Evolutionary conservation across 345 rosid genomes (phyloP).

Genomic region (Ceriops tagal): DNA sequence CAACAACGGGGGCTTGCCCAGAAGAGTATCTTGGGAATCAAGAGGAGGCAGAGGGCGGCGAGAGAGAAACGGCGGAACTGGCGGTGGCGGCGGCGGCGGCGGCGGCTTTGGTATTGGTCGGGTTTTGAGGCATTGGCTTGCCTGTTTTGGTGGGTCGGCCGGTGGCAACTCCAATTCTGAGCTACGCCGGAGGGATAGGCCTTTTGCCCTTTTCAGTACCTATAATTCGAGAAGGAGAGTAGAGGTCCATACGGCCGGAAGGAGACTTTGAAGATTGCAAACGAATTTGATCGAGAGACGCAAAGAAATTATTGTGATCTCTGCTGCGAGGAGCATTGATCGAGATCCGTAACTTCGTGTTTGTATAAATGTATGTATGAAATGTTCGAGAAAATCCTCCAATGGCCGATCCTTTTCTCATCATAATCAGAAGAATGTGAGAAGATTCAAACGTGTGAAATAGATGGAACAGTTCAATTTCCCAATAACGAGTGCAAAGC

Average conservation of each 20-base stretch:
- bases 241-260: slow-evolving; percentile 20
- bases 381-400: no score
- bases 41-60: slow-evolving; percentile 52
- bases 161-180: slow-evolving; percentile 17
- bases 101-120: slow-evolving; percentile 1
- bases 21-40: slow-evolving; percentile 72
- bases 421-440: not conserved
- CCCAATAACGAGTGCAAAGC: not conserved
- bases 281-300: no score
- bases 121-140: slow-evolving; percentile 22
- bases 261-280: slow-evolving; percentile 11
- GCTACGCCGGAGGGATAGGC: slow-evolving; percentile 20
- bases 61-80: slow-evolving; percentile 41
- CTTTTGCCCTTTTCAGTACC: slow-evolving; percentile 12
- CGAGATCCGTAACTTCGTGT: no score
- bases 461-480: slow-evolving; percentile 4
- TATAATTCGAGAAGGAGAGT: slow-evolving; percentile 21
- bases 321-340: no score
- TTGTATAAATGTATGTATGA: no score
- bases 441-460: not conserved
- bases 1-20: slow-evolving; percentile 53
- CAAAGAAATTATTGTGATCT: no score
- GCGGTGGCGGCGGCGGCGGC: not conserved
- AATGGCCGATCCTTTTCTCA: no score
- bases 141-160: slow-evolving; percentile 19